Conservation (phyloP, 2,329 filamentous ascomycete species). For the Cordyceps fumosorosea region DNA sequence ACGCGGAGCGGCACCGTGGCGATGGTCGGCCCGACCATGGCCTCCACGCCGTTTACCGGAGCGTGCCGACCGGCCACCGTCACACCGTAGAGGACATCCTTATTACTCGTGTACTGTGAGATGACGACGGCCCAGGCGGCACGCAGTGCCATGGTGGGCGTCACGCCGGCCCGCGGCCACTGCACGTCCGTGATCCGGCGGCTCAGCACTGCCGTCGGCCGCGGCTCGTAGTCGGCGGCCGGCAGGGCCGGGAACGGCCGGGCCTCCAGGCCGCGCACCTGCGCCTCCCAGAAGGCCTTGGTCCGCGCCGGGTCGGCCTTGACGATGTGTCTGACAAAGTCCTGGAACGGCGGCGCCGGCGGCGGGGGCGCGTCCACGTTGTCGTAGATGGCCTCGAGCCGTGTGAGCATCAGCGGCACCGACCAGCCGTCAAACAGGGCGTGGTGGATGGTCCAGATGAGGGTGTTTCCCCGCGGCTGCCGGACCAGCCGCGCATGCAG, state of each 20-base stretch:
- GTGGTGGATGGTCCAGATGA: slow-evolving; percentile 14
- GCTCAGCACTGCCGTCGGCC: slow-evolving; percentile 26
- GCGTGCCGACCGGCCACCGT: slow-evolving; percentile 46
- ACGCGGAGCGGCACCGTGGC: slow-evolving; percentile 47
- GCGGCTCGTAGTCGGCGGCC: slow-evolving; percentile 42
- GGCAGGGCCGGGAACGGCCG: slow-evolving; percentile 34
- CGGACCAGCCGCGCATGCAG: slow-evolving; percentile 27
- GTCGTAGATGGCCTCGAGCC: slow-evolving; percentile 10
- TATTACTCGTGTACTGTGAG: slow-evolving; percentile 37
- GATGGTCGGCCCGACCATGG: slow-evolving; percentile 49
- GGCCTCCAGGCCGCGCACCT: slow-evolving; percentile 29
- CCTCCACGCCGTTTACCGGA: slow-evolving; percentile 34
- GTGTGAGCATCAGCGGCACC: slow-evolving; percentile 10
- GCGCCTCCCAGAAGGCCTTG: slow-evolving; percentile 33
- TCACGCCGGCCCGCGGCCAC: slow-evolving; percentile 18
- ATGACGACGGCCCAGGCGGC: slow-evolving; percentile 48
- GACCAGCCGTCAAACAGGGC: slow-evolving; percentile 15
- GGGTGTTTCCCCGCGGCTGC: background rate
- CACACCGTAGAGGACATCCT: slow-evolving; percentile 48
- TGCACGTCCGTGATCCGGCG: slow-evolving; percentile 24
- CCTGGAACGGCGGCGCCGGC: slow-evolving; percentile 12
- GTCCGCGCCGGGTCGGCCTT: slow-evolving; percentile 18
- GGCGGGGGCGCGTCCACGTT: background rate
- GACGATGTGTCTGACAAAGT: slow-evolving; percentile 35
- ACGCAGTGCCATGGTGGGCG: slow-evolving; percentile 43